Evolutionary conservation across 2,329 filamentous ascomycete genomes (phyloP).

Genomic region (Ambrosiella cleistominuta): DNA sequence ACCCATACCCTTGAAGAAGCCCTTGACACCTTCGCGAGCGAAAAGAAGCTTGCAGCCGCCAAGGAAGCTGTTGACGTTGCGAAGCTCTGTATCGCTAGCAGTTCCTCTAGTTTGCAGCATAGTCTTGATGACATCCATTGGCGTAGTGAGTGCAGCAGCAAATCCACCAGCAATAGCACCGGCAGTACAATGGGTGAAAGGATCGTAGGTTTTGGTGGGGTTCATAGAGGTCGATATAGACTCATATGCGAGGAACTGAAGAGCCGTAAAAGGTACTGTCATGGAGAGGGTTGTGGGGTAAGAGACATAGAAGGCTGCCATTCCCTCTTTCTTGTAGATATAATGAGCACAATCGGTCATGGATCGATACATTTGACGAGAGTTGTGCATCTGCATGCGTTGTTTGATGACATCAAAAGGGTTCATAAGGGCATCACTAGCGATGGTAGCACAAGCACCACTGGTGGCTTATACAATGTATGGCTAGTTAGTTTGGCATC

Average conservation of each 20-base stretch:
- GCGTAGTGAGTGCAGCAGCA: constrained; percentile 83
- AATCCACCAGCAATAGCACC: constrained; percentile 86
- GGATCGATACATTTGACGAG: constrained; percentile 68
- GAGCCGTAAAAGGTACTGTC: constrained; percentile 93
- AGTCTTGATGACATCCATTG: constrained; percentile 96
- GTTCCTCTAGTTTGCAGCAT: constrained; percentile 85
- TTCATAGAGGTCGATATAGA: constrained; percentile 91
- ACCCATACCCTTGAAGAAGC: constrained; percentile 85
- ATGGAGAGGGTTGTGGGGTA: constrained; percentile 96
- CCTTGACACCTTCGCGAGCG: constrained; percentile 62
- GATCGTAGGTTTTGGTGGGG: constrained; percentile 70
- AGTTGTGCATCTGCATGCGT: constrained; percentile 95
- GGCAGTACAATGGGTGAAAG: constrained; percentile 80
- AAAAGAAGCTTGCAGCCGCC: constrained; percentile 69
- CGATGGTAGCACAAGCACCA: constrained; percentile 87
- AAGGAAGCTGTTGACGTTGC: constrained; percentile 66
- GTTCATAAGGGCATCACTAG: constrained; percentile 97
- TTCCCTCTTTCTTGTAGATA: constrained; percentile 73
- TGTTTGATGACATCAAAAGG: constrained; percentile 99
- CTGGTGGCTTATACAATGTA: constrained; percentile 50
- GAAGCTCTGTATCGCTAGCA: constrained; percentile 60
- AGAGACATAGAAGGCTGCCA: constrained; percentile 91
- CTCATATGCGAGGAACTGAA: constrained; percentile 96
- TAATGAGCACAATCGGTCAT: constrained; percentile 74
- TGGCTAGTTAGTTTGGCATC: background rate